A percentile compares a stretch with the other conserved stretches of the same genome.
Evolutionary conservation across 768 basidiomycete species (phyloP).

Genomic region (Lyophyllum shimeji): DNA sequence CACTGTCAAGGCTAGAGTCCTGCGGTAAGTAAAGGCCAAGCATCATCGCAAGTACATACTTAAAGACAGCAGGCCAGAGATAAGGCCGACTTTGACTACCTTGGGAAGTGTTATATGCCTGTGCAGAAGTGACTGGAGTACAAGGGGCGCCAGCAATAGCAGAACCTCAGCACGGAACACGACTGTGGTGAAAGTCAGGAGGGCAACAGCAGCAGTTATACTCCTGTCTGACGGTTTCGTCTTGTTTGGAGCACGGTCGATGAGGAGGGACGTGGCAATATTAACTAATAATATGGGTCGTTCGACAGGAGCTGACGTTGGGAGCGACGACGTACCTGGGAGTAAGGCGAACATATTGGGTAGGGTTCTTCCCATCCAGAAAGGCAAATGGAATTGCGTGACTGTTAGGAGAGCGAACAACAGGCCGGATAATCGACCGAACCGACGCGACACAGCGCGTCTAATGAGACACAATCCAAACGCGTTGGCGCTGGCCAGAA

Average conservation of each 20-base stretch:
- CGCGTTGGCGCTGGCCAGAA: constrained; percentile 67
- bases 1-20: constrained; percentile 54
- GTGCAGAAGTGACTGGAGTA: constrained; percentile 48
- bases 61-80: constrained; percentile 48
- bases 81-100: constrained; percentile 49
- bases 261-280: constrained; percentile 47
- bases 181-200: constrained; percentile 67
- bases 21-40: background rate
- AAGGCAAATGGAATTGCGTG: constrained; percentile 89
- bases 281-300: constrained; percentile 46
- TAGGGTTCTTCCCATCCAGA: constrained; percentile 91
- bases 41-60: constrained; percentile 34
- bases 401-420: constrained; percentile 70
- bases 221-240: constrained; percentile 32
- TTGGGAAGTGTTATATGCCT: constrained; percentile 41
- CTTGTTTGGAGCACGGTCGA: constrained; percentile 42
- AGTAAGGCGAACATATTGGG: constrained; percentile 93
- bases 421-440: constrained; percentile 54
- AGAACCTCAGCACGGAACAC: constrained; percentile 82
- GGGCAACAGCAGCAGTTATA: constrained; percentile 43
- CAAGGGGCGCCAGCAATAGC: constrained; percentile 62
- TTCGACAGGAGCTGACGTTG: background rate
- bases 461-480: constrained; percentile 61
- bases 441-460: constrained; percentile 60
- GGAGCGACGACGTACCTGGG: constrained; percentile 54